These are phyloP conservation scores for Crithidia expoeki DNA, from an alignment of 208 protist genomes.

Conservation along the genomic window DNA sequence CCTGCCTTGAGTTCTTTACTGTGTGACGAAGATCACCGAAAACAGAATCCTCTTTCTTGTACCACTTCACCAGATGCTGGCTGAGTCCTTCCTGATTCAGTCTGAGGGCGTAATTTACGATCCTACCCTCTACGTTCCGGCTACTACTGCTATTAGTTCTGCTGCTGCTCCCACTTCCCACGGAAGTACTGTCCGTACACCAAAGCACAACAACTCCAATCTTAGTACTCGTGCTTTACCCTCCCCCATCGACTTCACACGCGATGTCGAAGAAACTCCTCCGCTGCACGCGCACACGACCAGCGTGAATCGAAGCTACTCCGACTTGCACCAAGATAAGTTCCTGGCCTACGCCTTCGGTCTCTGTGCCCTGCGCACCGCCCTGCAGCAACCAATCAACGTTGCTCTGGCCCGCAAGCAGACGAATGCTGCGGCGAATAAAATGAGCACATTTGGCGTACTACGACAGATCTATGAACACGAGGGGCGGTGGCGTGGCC, in stretches of 20 bases:
- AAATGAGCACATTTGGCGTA: conserved; percentile 38
- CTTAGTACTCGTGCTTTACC: no score
- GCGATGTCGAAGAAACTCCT: conserved; percentile 24
- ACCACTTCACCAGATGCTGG: conserved; percentile 1
- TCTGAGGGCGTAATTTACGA: conserved; percentile 8
- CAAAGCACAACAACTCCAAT: no score
- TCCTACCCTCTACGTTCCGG: background rate
- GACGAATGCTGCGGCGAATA: conserved; percentile 42
- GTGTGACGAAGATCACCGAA: no score
- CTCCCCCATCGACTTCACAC: conserved; percentile 26
- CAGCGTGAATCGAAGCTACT: conserved; percentile 80
- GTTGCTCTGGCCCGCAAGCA: conserved; percentile 82
- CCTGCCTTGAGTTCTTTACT: no score
- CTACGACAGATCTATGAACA: conserved; percentile 44
- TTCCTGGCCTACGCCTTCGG: conserved; percentile 67
- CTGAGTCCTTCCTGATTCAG: conserved; percentile 10
- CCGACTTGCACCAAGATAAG: conserved; percentile 52
- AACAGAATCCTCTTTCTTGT: background rate
- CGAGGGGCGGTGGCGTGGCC: conserved; percentile 63
- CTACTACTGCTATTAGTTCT: background rate
- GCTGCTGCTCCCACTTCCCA: background rate
- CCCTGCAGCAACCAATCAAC: conserved; percentile 83
- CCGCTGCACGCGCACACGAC: conserved; percentile 68
- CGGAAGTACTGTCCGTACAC: background rate
- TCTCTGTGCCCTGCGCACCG: conserved; percentile 74